Conservation (phyloP, 2,329 filamentous ascomycete species). For the Cladorrhinum sp. region DNA sequence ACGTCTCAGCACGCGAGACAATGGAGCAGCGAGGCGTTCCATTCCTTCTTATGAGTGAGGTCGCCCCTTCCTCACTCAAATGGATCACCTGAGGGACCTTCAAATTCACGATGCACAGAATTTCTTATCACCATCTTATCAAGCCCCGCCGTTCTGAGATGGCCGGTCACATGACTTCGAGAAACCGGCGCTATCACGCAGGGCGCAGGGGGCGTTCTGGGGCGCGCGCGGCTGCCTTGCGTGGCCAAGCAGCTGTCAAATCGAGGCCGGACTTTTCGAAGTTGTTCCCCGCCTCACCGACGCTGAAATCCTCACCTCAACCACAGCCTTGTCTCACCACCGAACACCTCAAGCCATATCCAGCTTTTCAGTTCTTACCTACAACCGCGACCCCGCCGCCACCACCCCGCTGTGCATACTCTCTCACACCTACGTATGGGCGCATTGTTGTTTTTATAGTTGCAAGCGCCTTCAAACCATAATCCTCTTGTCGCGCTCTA, state of each 20-base stretch:
- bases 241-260: constrained; percentile 9
- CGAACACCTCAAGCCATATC: neutral
- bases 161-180: constrained; percentile 11
- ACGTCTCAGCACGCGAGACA: neutral
- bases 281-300: constrained; percentile 6
- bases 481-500: neutral
- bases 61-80: neutral
- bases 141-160: neutral
- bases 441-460: neutral
- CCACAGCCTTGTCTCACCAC: constrained; percentile 10
- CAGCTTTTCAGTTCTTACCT: neutral
- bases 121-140: neutral
- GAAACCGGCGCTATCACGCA: neutral
- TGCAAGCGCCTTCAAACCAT: neutral
- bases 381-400: neutral
- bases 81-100: neutral
- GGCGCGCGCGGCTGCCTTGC: neutral
- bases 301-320: constrained; percentile 7
- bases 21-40: neutral
- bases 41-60: neutral
- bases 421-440: neutral
- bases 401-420: neutral
- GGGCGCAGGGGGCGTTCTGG: constrained; percentile 3
- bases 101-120: neutral
- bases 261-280: neutral